Base-by-base conservation (phyloP, 2,329 filamentous ascomycete genomes). In the Aspergillus neotritici region DNA sequence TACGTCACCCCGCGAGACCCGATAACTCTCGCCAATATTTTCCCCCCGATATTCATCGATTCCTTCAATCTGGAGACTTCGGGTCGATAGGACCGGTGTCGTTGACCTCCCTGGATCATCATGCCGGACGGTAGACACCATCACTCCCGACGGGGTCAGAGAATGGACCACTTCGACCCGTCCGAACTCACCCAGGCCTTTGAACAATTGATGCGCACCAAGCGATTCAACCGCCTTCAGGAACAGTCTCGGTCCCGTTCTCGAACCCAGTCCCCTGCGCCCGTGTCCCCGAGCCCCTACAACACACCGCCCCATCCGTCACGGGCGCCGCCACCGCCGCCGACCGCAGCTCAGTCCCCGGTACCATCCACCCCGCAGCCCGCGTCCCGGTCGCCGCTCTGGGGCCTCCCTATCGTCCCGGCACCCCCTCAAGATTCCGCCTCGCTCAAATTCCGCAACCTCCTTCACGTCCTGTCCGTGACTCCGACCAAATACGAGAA, bases 401-500 rank as follows among this genome's bases (percentile, higher is more conserved):
- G 76, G 55, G 82, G 80, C 60, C 72, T 85, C 40, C 84, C 85
- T 25, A 77, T 84, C 50, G 73, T 84, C 40, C 90, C 93, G 3
- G 83, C 84, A 10, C 77, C 88, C 16, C 91, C 93, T 5, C 74
- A 79, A 58, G 86, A 91, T 64, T 70, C 77, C 43, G 74, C 78
- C 14, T 86, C 84, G 1, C 75, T 86, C 48, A 87, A 86, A 55
- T 89, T 90, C 57, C 78, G 85, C 55, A 94, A 85, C 67, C 78
- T 94, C 48, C 77, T 97, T 34, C 79, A 94, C 53, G 88, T 87
- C 14, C 71, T 97, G 14, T 95, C 91, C 12, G 77, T 86, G 46
- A 95, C 89, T 35, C 93, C 93, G 13, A 86, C 84, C 14, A 93
- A 91, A 64, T 98, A 94, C 71, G 93, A 98, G 68, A 97, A 98